These are phyloP conservation scores for Cicer yamashitae DNA, from an alignment of 306 rosid genomes.

Conservation along the genomic window DNA sequence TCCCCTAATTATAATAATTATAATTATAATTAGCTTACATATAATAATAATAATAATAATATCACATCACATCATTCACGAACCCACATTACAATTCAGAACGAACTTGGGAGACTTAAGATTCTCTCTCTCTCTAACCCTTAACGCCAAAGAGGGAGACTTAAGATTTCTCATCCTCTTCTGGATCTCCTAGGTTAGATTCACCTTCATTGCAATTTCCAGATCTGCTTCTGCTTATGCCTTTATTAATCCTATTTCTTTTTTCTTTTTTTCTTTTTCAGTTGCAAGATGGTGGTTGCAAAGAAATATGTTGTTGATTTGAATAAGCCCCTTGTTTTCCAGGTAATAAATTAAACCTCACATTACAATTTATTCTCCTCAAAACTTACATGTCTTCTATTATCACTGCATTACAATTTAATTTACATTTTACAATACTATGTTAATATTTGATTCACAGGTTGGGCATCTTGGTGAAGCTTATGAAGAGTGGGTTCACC, in stretches of 20 bases:
- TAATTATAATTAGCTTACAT: too few species aligned
- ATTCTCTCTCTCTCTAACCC: conserved; percentile 24
- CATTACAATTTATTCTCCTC: background rate
- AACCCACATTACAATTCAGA: background rate
- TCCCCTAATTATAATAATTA: too few species aligned
- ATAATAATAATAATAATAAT: too few species aligned
- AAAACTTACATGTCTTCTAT: background rate
- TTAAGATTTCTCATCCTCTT: background rate
- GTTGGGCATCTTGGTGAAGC: conserved; percentile 94
- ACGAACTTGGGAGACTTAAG: background rate
- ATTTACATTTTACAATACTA: background rate
- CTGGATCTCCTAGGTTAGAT: conserved; percentile 8
- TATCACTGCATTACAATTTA: background rate
- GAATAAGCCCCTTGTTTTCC: conserved; percentile 79
- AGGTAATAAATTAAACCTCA: conserved; percentile 51
- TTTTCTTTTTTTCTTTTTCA: background rate
- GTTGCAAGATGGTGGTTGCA: conserved; percentile 57
- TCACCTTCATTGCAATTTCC: background rate
- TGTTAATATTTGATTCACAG: conserved; percentile 42
- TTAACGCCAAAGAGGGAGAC: conserved; percentile 14
- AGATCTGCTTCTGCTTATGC: conserved; percentile 1
- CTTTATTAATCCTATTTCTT: background rate
- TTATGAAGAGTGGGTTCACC: conserved; percentile 95
- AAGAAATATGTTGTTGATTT: conserved; percentile 72
- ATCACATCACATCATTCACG: background rate